Evolutionary conservation across 169 alveolate species (phyloP).

Genomic region (Plasmodium sp.): DNA sequence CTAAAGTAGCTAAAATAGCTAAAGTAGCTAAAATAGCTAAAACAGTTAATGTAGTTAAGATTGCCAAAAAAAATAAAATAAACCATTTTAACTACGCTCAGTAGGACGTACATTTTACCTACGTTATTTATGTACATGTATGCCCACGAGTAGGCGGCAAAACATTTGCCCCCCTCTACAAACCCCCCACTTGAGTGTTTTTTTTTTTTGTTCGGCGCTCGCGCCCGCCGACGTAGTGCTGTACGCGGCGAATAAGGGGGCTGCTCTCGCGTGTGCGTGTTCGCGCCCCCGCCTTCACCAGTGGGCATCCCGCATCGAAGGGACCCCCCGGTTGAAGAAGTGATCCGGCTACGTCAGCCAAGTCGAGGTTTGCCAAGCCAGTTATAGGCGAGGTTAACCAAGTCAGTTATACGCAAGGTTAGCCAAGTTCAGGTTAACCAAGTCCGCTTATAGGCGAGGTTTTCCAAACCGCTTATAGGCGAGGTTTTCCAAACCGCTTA

Average conservation of each 20-base stretch:
- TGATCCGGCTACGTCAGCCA: background rate
- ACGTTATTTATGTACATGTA: background rate
- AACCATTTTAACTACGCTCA: background rate
- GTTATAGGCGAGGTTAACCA: no score
- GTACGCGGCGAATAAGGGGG: background rate
- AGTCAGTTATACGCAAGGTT: no score
- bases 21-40: no score
- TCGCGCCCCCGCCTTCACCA: background rate
- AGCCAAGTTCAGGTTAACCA: no score
- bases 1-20: no score
- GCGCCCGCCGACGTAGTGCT: background rate
- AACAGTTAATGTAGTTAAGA: no score
- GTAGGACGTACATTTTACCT: background rate
- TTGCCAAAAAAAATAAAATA: no score
- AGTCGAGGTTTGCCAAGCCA: background rate
- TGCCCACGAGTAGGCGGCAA: background rate
- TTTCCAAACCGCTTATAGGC: background rate
- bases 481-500: background rate
- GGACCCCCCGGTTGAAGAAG: background rate
- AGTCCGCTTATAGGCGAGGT: background rate
- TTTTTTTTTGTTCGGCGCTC: background rate
- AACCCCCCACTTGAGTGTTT: background rate
- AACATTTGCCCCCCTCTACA: background rate
- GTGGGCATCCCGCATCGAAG: background rate
- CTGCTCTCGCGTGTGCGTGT: background rate